Percentiles rank a stretch among this genome's conserved stretches.
Conservation (phyloP, 148 eudicot genomes). For the Salicornia ramosissima region DNA sequence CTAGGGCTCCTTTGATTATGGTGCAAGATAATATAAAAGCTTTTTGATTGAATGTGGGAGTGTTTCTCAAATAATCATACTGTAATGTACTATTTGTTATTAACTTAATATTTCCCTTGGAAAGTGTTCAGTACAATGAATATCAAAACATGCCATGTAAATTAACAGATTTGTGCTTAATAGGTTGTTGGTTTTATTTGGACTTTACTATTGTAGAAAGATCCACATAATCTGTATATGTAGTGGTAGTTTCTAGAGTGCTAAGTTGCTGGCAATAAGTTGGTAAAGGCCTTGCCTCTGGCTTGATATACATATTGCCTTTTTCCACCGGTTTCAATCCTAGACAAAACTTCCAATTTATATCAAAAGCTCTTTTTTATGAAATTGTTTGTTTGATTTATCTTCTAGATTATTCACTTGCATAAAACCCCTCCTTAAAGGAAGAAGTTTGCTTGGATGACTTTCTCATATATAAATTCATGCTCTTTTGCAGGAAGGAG, state of each 20-base stretch:
- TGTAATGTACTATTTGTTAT: background rate
- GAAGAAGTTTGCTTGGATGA: background rate
- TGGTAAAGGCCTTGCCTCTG: background rate
- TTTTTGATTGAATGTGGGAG: background rate
- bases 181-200: background rate
- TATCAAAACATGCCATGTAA: background rate
- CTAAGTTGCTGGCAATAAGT: background rate
- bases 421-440: background rate
- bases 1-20: background rate
- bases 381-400: background rate
- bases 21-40: background rate
- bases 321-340: background rate
- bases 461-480: background rate
- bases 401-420: background rate
- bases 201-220: background rate
- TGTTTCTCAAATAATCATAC: background rate
- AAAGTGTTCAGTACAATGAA: background rate
- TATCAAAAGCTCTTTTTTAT: background rate
- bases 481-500: conserved; percentile 20
- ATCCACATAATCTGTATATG: background rate
- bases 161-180: background rate
- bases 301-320: background rate
- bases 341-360: background rate
- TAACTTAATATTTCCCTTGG: background rate
- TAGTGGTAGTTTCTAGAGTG: background rate